Evolutionary conservation across 2,329 filamentous ascomycete genomes (phyloP).

Genomic region (Colletotrichum acutatum): DNA sequence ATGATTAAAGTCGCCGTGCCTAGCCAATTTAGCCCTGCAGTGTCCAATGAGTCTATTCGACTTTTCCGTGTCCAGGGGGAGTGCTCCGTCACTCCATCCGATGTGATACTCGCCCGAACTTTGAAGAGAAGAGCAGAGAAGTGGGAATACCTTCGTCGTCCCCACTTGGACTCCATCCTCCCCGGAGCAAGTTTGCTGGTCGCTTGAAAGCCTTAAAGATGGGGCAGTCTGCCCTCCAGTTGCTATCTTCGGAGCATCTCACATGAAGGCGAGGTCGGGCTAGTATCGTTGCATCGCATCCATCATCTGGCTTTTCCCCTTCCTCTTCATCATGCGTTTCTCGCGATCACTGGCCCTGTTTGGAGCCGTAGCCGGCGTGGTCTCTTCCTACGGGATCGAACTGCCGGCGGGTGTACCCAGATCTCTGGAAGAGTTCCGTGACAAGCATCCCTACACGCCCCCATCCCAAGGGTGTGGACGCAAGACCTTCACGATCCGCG

Average conservation of each 20-base stretch:
- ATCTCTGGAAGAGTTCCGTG: conserved; percentile 33
- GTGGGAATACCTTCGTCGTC: conserved; percentile 28
- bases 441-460: conserved; percentile 33
- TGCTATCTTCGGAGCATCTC: neutral
- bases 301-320: neutral
- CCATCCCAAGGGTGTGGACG: conserved; percentile 24
- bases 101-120: conserved; percentile 14
- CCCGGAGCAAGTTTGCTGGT: neutral
- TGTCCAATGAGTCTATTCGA: conserved; percentile 3
- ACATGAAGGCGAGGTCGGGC: neutral
- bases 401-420: conserved; percentile 34
- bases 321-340: conserved; percentile 11
- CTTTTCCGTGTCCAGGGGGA: conserved; percentile 2
- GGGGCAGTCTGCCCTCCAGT: neutral
- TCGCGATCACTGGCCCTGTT: conserved; percentile 11
- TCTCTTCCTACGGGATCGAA: conserved; percentile 20
- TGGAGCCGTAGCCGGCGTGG: conserved; percentile 14
- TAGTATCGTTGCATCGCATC: conserved; percentile 24
- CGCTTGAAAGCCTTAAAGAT: conserved; percentile 18
- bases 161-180: conserved; percentile 6
- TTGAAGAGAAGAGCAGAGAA: conserved; percentile 3
- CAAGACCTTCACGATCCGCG: conserved; percentile 31
- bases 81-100: conserved; percentile 8
- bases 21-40: neutral
- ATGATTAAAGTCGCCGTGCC: neutral